Conservation (phyloP, 2,329 filamentous ascomycete genomes). For the Sarocladium strictum region DNA sequence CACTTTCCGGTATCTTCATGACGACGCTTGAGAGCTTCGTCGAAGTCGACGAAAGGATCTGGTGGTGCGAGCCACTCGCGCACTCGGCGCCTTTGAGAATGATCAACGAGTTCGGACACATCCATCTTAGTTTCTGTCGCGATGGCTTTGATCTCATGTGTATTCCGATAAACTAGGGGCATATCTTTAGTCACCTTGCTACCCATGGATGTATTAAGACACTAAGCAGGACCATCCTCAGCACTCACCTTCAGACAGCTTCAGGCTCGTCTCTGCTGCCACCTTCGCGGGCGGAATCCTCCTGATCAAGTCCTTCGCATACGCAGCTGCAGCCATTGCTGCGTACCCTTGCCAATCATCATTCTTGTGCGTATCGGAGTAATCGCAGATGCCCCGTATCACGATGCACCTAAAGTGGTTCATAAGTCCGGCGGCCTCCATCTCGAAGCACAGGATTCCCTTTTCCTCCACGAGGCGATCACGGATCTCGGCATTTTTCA, state of each 20-base stretch:
- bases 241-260: not conserved
- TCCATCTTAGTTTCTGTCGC: not conserved
- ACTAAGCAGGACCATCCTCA: not conserved
- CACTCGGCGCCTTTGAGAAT: not conserved
- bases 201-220: not conserved
- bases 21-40: not conserved
- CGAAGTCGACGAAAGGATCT: not conserved
- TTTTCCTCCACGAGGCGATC: slow-evolving; percentile 17
- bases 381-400: slow-evolving; percentile 30
- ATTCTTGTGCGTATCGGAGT: slow-evolving; percentile 31
- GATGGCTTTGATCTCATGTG: not conserved
- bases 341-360: slow-evolving; percentile 18
- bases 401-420: slow-evolving; percentile 22
- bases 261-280: not conserved
- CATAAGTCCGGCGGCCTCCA: slow-evolving; percentile 13
- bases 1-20: not conserved
- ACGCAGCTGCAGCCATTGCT: slow-evolving; percentile 23
- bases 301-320: slow-evolving; percentile 11
- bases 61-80: not conserved
- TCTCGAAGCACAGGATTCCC: slow-evolving; percentile 15
- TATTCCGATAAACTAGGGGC: not conserved
- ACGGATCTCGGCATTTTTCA: slow-evolving; percentile 17
- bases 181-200: not conserved
- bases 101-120: not conserved
- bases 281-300: not conserved